A percentile compares a stretch with the other conserved stretches of the same genome.
phyloP scores from a whole-genome alignment of 805 yeast species.

The Kodamaea lidongshanica region DNA sequence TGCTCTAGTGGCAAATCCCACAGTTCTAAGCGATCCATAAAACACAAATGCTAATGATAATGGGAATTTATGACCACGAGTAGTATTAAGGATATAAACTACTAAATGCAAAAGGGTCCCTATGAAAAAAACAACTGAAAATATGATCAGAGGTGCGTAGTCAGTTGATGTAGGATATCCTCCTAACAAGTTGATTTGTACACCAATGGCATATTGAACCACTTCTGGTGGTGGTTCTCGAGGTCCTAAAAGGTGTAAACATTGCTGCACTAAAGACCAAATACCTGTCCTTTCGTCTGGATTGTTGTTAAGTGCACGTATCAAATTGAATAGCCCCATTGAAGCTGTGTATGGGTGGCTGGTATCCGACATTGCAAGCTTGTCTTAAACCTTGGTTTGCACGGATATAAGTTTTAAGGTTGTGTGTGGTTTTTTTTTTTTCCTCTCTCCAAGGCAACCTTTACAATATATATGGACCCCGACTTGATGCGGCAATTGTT shows the following conservation, averaged over 20 bases:
- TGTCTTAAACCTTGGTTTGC: too few relatives aligned
- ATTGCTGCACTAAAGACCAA: conserved; percentile 2
- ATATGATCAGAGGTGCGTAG: conserved; percentile 11
- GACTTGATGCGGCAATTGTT: too few relatives aligned
- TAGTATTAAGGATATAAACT: conserved; percentile 10
- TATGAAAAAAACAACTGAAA: conserved; percentile 9
- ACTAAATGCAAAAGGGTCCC: conserved; percentile 8
- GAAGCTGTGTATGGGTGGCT: conserved; percentile 10
- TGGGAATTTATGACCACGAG: conserved; percentile 14
- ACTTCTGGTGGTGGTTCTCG: conserved; percentile 5
- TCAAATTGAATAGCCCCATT: conserved; percentile 10
- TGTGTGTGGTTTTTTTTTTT: too few relatives aligned
- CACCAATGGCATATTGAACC: conserved; percentile 3
- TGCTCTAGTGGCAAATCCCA: conserved; percentile 11
- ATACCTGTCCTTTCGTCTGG: conserved; percentile 51
- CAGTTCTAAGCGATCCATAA: conserved; percentile 8
- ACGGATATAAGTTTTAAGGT: too few relatives aligned
- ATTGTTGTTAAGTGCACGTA: conserved; percentile 25
- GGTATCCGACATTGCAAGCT: too few relatives aligned
- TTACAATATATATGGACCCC: too few relatives aligned
- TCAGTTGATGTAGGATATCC: conserved; percentile 11
- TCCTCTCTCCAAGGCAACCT: too few relatives aligned
- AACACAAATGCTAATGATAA: conserved; percentile 10
- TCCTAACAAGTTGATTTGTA: conserved; percentile 12
- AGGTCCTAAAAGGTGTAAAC: conserved; percentile 6